Percentiles rank a stretch among this genome's conserved stretches.
phyloP scores from a whole-genome alignment of 495 filamentous ascomycete species.

The Penicillium antarcticum region DNA sequence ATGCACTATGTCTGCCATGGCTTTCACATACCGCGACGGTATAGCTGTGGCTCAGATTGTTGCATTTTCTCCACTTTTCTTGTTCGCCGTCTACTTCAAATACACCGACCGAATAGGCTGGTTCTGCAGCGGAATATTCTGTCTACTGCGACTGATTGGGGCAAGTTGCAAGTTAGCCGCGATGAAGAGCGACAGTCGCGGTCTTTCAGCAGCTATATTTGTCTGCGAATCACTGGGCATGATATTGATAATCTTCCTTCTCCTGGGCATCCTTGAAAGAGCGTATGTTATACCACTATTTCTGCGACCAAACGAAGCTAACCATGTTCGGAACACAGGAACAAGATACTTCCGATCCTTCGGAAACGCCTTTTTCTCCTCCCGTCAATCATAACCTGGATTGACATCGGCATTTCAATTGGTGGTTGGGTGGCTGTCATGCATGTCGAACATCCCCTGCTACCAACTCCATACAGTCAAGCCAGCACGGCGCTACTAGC shows the following conservation, averaged over 20 bases:
- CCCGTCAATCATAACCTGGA: constrained; percentile 20
- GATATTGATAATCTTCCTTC: constrained; percentile 15
- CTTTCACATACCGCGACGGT: too few relatives aligned
- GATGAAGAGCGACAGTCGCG: constrained; percentile 9
- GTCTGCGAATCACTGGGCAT: constrained; percentile 19
- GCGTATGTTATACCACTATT: constrained; percentile 1
- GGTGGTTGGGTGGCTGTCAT: constrained; percentile 18
- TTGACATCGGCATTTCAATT: constrained; percentile 23
- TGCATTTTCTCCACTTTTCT: neutral
- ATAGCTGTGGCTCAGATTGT: constrained; percentile 13
- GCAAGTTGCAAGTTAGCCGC: constrained; percentile 15
- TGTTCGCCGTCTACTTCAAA: constrained; percentile 4
- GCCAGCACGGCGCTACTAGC: constrained; percentile 25
- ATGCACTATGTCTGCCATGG: neutral
- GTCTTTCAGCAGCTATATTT: constrained; percentile 15
- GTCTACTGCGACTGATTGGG: constrained; percentile 10
- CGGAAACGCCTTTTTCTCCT: constrained; percentile 9
- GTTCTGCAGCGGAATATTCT: constrained; percentile 16
- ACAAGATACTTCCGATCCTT: constrained; percentile 9
- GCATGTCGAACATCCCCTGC: constrained; percentile 10
- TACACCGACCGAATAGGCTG: constrained; percentile 9
- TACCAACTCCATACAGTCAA: constrained; percentile 17
- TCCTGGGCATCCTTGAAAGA: constrained; percentile 12
- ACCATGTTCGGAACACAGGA: constrained; percentile 4
- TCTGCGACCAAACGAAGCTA: neutral